A percentile compares a stretch with the other conserved stretches of the same genome.
These are phyloP conservation scores for Scopulariopsis brevicaulis DNA, from an alignment of 2,329 filamentous ascomycete genomes.

Conservation along the genomic window DNA sequence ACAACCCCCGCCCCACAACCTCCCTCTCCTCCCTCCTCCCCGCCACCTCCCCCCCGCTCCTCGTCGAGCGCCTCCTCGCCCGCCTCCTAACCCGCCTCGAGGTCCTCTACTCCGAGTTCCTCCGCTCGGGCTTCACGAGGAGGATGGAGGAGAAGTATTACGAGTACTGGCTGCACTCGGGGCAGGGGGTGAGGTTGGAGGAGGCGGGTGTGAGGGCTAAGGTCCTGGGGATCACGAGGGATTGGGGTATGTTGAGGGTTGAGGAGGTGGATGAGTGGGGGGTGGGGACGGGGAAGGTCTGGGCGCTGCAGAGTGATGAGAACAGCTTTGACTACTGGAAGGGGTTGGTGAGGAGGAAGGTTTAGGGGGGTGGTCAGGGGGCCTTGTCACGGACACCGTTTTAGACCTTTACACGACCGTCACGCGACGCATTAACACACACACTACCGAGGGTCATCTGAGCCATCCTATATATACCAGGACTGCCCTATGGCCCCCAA, in stretches of 20 bases:
- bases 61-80: slow-evolving; percentile 71
- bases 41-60: slow-evolving; percentile 44
- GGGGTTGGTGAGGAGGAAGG: slow-evolving; percentile 73
- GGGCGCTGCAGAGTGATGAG: slow-evolving; percentile 85
- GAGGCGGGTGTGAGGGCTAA: slow-evolving; percentile 64
- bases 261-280: slow-evolving; percentile 72
- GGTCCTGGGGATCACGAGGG: slow-evolving; percentile 79
- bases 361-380: slow-evolving; percentile 23
- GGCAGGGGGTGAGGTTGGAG: slow-evolving; percentile 64
- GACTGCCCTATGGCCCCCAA: too few species aligned
- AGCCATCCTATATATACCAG: too few species aligned
- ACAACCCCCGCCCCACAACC: slow-evolving; percentile 76
- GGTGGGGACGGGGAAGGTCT: slow-evolving; percentile 62
- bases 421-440: too few species aligned
- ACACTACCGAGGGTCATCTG: too few species aligned
- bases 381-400: neutral
- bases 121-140: slow-evolving; percentile 60
- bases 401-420: too few species aligned
- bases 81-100: slow-evolving; percentile 72
- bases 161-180: slow-evolving; percentile 72
- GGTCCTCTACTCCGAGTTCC: slow-evolving; percentile 63
- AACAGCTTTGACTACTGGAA: slow-evolving; percentile 98
- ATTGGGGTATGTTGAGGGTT: slow-evolving; percentile 78
- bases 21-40: slow-evolving; percentile 67
- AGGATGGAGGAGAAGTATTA: slow-evolving; percentile 72